Conservation (phyloP, 2,329 filamentous ascomycete species). For the Mycosphaerella arachidis region DNA sequence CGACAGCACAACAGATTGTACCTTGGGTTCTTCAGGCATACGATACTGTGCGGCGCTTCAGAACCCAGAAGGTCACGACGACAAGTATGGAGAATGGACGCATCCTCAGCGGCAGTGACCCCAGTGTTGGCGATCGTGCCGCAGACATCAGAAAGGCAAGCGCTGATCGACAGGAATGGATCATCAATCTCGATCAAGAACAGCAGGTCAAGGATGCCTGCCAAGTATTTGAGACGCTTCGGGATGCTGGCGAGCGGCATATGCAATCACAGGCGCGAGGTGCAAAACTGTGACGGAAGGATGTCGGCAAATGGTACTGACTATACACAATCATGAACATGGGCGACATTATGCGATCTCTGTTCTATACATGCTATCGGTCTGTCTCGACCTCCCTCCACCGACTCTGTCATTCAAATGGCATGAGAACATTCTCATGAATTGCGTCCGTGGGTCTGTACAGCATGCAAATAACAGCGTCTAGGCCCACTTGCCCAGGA, state of each 20-base stretch:
- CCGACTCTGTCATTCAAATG: neutral
- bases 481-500: constrained; percentile 81
- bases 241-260: neutral
- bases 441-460: neutral
- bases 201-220: constrained; percentile 10
- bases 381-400: too few species aligned
- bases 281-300: too few species aligned
- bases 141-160: constrained; percentile 1
- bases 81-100: constrained; percentile 7
- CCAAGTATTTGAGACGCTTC: neutral
- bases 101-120: constrained; percentile 1
- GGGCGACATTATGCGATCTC: too few species aligned
- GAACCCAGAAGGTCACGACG: constrained; percentile 8
- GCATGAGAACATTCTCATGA: neutral
- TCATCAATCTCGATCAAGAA: constrained; percentile 6
- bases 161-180: constrained; percentile 5
- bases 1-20: neutral
- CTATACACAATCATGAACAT: too few species aligned
- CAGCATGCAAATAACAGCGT: neutral
- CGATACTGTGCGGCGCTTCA: constrained; percentile 7
- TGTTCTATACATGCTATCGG: too few species aligned
- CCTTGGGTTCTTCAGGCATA: constrained; percentile 5
- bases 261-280: neutral
- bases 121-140: constrained; percentile 3
- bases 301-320: too few species aligned